Evolutionary conservation across 208 protist genomes (phyloP), one percentile per base, ranked within the genome.

Genomic region (Trypanosoma platydactyli): DNA sequence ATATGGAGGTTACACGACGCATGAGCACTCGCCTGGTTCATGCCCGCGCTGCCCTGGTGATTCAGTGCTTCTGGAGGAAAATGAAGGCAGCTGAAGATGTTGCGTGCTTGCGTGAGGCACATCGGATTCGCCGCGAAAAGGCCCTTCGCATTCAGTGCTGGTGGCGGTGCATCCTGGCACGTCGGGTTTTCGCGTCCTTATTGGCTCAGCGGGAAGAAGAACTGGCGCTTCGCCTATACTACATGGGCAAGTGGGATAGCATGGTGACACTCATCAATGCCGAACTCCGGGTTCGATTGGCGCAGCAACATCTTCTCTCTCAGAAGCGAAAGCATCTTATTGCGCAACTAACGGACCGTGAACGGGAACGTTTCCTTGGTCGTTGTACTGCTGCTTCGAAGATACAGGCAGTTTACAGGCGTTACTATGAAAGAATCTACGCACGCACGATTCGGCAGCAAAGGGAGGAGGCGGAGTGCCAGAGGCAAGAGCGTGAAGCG

Each of bases 21-120:
- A 65, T 69, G 13, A 53, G 20, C 3, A 50, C 64, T 41, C 78
- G 79, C n/a, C 25, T 69, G 52, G 53, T 66, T 20, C 64, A 73
- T 13, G 44, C 57, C 18, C 24, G 58, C 22, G 86, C 89, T n/a
- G 86, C 80, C 4, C 52, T 93, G 40, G 65, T 46, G 38, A 64
- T 96, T 40, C 91, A 96, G 78, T 90, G 85, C 70, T 91, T 92
- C 75, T 96, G 91, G 91, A 79, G 91, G 30, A 88, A 81, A 71
- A 82, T 86, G 72, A 54, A 71, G 58, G 91, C 91, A 15, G 77
- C 65, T 27, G 84, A 88, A 57, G 44, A 66, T 5, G 80, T 84
- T 16, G 74, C 76, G 15, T 45, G 61, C 4, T 51, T 88, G 51
- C 81, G 82, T 33, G 71, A 80, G n/a, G 18, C 62, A 25, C 57